A percentile compares a stretch with the other conserved stretches of the same genome.
Conservation (phyloP, 1,139 yeast species). For the Yamadazyma aaseri region DNA sequence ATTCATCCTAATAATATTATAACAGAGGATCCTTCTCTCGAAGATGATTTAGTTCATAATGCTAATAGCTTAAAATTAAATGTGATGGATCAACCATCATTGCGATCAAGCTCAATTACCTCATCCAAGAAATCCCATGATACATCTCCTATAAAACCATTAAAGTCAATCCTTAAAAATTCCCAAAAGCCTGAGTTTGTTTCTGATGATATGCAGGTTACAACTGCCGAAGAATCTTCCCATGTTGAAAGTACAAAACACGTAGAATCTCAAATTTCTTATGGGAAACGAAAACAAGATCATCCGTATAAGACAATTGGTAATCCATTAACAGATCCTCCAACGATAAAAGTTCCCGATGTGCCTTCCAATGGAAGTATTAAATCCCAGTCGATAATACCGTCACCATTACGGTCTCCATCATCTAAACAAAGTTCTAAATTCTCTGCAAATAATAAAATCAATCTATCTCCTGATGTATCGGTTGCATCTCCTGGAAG, state of each 20-base stretch:
- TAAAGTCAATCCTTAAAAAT: conserved; percentile 37
- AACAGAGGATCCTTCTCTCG: neutral
- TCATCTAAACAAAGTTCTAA: conserved; percentile 1
- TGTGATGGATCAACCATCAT: conserved; percentile 5
- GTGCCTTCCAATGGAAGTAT: neutral
- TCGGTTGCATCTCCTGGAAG: conserved; percentile 22
- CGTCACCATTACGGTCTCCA: conserved; percentile 2
- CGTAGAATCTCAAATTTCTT: neutral
- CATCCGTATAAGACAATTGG: conserved; percentile 19
- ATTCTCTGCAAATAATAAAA: conserved; percentile 4
- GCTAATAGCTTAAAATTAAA: conserved; percentile 11
- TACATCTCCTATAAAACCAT: conserved; percentile 24
- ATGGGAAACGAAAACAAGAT: neutral
- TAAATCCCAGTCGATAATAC: neutral
- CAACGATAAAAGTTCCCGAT: conserved; percentile 15
- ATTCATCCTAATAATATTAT: neutral
- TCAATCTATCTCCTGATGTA: conserved; percentile 13
- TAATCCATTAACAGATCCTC: conserved; percentile 11
- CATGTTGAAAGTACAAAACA: neutral
- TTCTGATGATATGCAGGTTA: neutral
- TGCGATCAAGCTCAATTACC: conserved; percentile 9
- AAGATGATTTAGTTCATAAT: conserved; percentile 9
- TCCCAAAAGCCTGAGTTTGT: conserved; percentile 17
- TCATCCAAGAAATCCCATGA: conserved; percentile 4
- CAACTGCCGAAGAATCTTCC: neutral